Percentiles rank a stretch among this genome's conserved stretches.
These are phyloP conservation scores for Claviceps paspali DNA, from an alignment of 2,329 filamentous ascomycete species.

Conservation along the genomic window DNA sequence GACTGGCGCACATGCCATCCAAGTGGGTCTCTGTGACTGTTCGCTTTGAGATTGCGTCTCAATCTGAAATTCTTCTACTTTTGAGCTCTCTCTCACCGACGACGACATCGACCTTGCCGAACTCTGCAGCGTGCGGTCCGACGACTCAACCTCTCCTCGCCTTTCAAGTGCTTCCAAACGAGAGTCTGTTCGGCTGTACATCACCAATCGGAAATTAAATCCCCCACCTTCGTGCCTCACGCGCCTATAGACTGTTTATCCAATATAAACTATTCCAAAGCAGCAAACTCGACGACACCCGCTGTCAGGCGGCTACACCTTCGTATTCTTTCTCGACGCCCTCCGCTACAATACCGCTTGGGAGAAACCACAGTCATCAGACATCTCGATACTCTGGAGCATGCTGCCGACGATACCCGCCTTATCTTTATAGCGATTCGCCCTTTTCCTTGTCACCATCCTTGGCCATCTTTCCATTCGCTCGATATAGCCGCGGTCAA, in stretches of 20 bases:
- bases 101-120: not conserved
- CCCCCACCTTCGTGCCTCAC: not conserved
- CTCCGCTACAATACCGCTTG: too few relatives aligned
- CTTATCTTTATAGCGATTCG: slow-evolving; percentile 1
- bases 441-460: not conserved
- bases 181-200: too few relatives aligned
- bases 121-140: not conserved
- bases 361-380: too few relatives aligned
- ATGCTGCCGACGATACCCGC: slow-evolving; percentile 1
- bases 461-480: not conserved
- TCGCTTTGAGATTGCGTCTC: not conserved
- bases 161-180: not conserved
- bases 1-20: too few relatives aligned
- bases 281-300: slow-evolving; percentile 3
- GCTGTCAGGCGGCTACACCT: not conserved
- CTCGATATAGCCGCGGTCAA: not conserved
- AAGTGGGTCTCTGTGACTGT: too few relatives aligned
- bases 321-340: too few relatives aligned
- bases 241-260: not conserved
- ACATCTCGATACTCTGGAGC: not conserved
- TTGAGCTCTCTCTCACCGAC: too few relatives aligned
- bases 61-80: too few relatives aligned
- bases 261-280: not conserved
- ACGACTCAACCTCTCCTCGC: too few relatives aligned
- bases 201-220: not conserved